Conservation (phyloP, 495 filamentous ascomycete species). For the Daldinia concentrica region DNA sequence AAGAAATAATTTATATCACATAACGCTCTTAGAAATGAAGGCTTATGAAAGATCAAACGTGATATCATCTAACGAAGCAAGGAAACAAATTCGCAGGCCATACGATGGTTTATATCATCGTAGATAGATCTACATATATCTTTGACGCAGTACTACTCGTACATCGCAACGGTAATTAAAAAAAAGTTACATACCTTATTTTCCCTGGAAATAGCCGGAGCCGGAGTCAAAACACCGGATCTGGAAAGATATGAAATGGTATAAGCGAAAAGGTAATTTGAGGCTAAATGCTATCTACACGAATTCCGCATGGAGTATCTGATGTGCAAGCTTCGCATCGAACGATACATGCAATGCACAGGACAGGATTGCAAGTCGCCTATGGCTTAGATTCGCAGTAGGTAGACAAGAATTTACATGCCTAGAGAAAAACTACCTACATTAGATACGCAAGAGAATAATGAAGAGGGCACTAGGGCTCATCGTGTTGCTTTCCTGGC, state of each 20-base stretch:
- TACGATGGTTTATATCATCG: no score
- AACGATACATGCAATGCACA: neutral
- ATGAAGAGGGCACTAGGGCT: conserved; percentile 6
- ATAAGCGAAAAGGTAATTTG: neutral
- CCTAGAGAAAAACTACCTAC: neutral
- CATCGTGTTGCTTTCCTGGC: conserved; percentile 7
- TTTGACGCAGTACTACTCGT: neutral
- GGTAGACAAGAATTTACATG: no score
- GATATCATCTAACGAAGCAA: no score
- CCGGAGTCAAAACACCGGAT: neutral
- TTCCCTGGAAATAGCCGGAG: neutral
- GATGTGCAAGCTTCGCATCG: neutral
- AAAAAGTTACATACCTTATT: neutral
- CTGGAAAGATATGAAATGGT: neutral
- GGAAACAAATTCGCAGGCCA: no score
- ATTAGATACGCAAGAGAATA: neutral
- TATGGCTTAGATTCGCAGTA: neutral
- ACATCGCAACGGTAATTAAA: neutral
- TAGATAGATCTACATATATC: no score
- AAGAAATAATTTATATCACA: no score
- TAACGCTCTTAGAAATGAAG: no score
- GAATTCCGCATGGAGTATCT: neutral
- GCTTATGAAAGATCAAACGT: no score
- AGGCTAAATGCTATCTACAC: neutral
- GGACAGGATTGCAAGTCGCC: neutral